phyloP scores from a whole-genome alignment of 2,329 filamentous ascomycete species.

The Colletotrichum filicis region DNA sequence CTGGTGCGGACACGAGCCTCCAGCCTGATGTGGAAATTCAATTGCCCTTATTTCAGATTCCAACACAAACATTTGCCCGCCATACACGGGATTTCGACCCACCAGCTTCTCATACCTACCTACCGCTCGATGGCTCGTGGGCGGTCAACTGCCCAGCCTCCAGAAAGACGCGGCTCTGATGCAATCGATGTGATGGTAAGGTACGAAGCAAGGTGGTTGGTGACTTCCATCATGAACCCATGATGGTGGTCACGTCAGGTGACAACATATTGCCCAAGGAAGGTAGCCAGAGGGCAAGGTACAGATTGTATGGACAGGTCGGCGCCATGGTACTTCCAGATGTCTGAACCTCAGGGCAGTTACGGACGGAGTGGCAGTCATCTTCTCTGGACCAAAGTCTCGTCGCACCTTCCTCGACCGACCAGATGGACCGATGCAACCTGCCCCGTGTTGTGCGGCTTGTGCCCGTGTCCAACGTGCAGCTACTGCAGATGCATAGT shows the following conservation, averaged over 20 bases:
- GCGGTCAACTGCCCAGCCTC: background rate
- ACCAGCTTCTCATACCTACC: background rate
- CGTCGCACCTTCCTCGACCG: background rate
- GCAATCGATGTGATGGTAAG: background rate
- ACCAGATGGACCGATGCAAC: conserved; percentile 1
- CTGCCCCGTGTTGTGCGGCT: conserved; percentile 26
- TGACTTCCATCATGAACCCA: background rate
- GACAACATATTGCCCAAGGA: background rate
- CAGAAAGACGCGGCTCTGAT: background rate
- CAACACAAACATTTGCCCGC: background rate
- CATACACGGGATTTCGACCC: background rate
- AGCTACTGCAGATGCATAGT: conserved; percentile 13
- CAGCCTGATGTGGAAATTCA: background rate
- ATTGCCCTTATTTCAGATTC: background rate
- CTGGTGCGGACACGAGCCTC: conserved; percentile 16
- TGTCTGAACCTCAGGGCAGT: too few species aligned
- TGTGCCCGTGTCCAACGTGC: conserved; percentile 11
- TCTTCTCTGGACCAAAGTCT: too few species aligned
- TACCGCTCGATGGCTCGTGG: background rate
- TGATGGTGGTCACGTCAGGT: background rate
- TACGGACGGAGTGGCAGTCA: too few species aligned
- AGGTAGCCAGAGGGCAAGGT: background rate
- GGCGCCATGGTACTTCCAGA: background rate
- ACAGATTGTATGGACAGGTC: background rate
- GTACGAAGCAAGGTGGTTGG: background rate